Evolutionary conservation across 768 basidiomycete genomes (phyloP).

Genomic region (Rhodotorula graminis): DNA sequence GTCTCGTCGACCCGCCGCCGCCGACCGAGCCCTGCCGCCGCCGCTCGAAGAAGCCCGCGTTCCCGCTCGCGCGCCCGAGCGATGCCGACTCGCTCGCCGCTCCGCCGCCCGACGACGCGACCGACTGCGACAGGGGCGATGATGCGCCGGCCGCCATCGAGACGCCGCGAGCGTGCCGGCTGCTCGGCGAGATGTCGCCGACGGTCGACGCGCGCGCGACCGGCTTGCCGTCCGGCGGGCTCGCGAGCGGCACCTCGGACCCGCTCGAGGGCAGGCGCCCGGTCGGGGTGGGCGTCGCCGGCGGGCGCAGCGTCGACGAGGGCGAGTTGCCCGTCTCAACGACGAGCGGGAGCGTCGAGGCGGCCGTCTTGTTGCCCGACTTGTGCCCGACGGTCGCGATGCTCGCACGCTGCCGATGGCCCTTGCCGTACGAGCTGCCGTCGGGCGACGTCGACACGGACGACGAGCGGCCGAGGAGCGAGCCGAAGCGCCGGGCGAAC

Average conservation of each 20-base stretch:
- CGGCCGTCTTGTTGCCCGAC: slow-evolving; percentile 33
- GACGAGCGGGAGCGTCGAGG: slow-evolving; percentile 36
- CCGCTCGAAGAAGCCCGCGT: slow-evolving; percentile 25
- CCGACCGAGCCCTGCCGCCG: slow-evolving; percentile 15
- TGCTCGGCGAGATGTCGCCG: slow-evolving; percentile 26
- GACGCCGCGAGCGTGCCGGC: slow-evolving; percentile 25
- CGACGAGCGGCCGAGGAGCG: slow-evolving; percentile 40
- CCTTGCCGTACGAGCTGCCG: not conserved
- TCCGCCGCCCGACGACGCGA: not conserved
- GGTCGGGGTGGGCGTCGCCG: not conserved
- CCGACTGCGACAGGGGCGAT: slow-evolving; percentile 3
- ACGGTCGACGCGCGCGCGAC: slow-evolving; percentile 32
- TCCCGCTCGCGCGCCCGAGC: slow-evolving; percentile 5
- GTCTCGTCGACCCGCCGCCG: not conserved
- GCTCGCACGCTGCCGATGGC: slow-evolving; percentile 33
- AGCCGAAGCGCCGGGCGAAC: slow-evolving; percentile 42
- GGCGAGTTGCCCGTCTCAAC: slow-evolving; percentile 9
- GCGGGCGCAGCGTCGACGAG: slow-evolving; percentile 1
- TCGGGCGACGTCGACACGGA: not conserved
- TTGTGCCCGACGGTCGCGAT: slow-evolving; percentile 32
- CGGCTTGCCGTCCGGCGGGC: slow-evolving; percentile 28
- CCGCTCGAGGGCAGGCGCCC: slow-evolving; percentile 9
- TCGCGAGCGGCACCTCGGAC: slow-evolving; percentile 28
- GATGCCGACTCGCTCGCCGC: slow-evolving; percentile 10
- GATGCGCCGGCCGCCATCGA: slow-evolving; percentile 8